These are phyloP conservation scores for Sugiyamaella xylanicola DNA, from an alignment of 1,139 yeast species.

Conservation along the genomic window DNA sequence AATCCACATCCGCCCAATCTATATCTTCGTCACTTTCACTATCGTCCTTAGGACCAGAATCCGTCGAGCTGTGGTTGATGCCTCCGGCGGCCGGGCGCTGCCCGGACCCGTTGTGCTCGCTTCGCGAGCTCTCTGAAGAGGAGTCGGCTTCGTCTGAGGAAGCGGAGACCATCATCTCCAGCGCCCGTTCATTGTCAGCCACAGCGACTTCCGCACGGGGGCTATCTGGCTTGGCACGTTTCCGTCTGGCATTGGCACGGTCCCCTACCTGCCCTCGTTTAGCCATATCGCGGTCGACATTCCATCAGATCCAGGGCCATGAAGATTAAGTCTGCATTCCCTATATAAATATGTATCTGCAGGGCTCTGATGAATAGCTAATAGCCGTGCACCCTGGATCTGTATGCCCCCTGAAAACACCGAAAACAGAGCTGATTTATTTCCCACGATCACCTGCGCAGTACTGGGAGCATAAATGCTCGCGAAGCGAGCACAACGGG, in stretches of 20 bases:
- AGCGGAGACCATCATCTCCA: neutral
- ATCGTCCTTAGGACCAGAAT: neutral
- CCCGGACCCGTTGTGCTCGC: neutral
- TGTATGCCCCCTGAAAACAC: neutral
- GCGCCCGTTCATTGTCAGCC: neutral
- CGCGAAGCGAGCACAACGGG: neutral
- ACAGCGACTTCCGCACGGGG: neutral
- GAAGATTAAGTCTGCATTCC: too few species aligned
- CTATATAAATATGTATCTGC: too few species aligned
- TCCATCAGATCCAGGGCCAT: neutral
- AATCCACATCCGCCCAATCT: slow-evolving; percentile 12
- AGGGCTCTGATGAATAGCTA: neutral
- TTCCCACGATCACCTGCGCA: too few species aligned
- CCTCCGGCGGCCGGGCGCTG: slow-evolving; percentile 1
- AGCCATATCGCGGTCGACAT: neutral
- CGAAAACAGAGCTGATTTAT: too few species aligned
- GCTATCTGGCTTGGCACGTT: neutral
- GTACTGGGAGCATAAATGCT: too few species aligned
- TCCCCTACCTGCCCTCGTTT: neutral
- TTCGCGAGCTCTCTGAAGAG: neutral
- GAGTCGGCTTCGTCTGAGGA: neutral
- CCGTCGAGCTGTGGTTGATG: neutral
- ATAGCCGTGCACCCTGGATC: neutral
- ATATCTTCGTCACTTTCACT: slow-evolving; percentile 17
- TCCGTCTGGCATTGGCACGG: neutral